phyloP scores from a whole-genome alignment of 169 alveolate species.

The Babesia caballi region DNA sequence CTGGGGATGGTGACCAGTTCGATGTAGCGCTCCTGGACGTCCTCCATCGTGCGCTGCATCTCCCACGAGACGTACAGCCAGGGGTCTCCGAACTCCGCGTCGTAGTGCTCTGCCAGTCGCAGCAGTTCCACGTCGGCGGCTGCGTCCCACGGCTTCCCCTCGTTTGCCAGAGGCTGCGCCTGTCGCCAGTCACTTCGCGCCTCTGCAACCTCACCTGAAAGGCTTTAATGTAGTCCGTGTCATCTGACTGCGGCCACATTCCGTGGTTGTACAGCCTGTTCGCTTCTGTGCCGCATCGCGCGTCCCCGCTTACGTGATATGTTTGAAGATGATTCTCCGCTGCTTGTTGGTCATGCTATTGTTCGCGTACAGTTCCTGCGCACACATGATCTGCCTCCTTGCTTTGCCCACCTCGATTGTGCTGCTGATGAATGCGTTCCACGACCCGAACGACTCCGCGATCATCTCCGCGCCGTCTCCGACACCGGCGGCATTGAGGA shows the following conservation, averaged over 20 bases:
- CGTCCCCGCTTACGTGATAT: constrained; percentile 61
- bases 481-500: constrained; percentile 72
- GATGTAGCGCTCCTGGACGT: constrained; percentile 76
- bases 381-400: neutral
- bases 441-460: constrained; percentile 72
- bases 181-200: neutral
- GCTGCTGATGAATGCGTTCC: constrained; percentile 76
- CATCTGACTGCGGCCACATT: constrained; percentile 78
- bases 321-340: constrained; percentile 72
- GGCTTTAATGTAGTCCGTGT: constrained; percentile 72
- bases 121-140: constrained; percentile 73
- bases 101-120: constrained; percentile 77
- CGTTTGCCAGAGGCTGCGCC: constrained; percentile 80
- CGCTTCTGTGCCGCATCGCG: neutral
- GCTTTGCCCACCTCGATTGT: constrained; percentile 62
- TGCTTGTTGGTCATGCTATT: constrained; percentile 79
- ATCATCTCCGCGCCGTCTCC: constrained; percentile 81
- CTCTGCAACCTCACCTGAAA: constrained; percentile 58
- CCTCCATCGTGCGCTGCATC: constrained; percentile 82
- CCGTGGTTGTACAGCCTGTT: constrained; percentile 80
- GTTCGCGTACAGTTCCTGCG: constrained; percentile 69
- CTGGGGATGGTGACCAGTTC: constrained; percentile 68
- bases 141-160: constrained; percentile 80
- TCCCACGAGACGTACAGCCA: constrained; percentile 87
- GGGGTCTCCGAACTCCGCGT: constrained; percentile 83